Evolutionary conservation across 2,329 filamentous ascomycete genomes (phyloP), one percentile per base, ranked within the genome.

Genomic region (Diplodia scrobiculata): DNA sequence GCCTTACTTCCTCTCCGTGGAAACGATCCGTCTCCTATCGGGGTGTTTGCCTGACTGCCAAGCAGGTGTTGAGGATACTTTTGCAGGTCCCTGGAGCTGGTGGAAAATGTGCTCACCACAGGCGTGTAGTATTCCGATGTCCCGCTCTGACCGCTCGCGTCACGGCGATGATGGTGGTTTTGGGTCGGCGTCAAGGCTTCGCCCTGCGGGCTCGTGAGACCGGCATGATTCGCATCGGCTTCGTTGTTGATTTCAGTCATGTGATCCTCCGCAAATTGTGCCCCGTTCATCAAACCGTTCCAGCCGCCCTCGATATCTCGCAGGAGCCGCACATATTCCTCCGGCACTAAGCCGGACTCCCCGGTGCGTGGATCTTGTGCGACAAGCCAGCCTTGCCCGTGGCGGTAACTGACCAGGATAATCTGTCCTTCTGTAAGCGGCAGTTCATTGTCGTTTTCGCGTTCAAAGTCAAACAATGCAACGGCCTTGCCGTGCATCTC

Each of bases 401-500:
- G 93, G 51, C 95, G 86, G 77, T 98, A 99, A 17, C 92, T 96
- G 27, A 99, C 93, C 82, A 95, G 90, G 66, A 99, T 97, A 66
- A 97, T 91, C 74, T 99, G 95, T 5, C 95, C 95, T 79, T 99
- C 95, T 0, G 91, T 88, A 54, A 99, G 81, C 3, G 92, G 92
- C 66, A 99, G 81, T 78, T 99, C 95, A 75, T 98, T 99, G 76
- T 97, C 92, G 76, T 98, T 97, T 78, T 98, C 94, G 36, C 93
- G 87, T 71, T 89, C 89, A 79, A 99, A 99, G 75, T 97, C 93
- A 75, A 97, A 99, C 25, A 99, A 83, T 6, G 95, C 95, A 32
- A 99, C 91, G 11, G 92, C 93, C 76, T 96, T 97, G 58, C 95
- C 95, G 74, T 97, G 93, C 86, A 97, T 97, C 77, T 98, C 92